These are phyloP conservation scores for Microstroma glucosiphilum DNA, from an alignment of 1,284 basidiomycete genomes.

Conservation along the genomic window DNA sequence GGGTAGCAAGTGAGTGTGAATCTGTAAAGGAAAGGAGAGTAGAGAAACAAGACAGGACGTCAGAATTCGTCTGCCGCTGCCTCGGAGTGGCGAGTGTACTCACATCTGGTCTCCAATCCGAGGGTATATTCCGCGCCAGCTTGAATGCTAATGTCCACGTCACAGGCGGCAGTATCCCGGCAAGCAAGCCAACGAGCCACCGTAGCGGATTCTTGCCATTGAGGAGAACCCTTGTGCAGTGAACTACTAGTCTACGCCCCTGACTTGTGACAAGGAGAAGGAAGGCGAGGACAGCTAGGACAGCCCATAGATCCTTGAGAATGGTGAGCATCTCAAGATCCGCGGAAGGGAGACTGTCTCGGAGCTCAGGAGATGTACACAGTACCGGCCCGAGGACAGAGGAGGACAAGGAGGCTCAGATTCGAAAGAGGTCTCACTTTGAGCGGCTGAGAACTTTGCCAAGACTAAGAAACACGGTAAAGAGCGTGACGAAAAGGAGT, in stretches of 20 bases:
- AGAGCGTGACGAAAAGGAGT: too few relatives aligned
- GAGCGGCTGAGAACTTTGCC: too few relatives aligned
- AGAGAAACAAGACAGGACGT: too few relatives aligned
- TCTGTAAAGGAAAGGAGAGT: slow-evolving; percentile 14
- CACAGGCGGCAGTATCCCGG: slow-evolving; percentile 23
- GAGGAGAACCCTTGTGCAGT: slow-evolving; percentile 21
- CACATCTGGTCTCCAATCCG: slow-evolving; percentile 23
- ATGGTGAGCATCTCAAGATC: not conserved
- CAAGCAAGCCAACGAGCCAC: slow-evolving; percentile 20
- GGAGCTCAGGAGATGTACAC: too few relatives aligned
- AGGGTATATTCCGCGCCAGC: slow-evolving; percentile 23
- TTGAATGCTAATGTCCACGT: slow-evolving; percentile 32
- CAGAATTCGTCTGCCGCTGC: too few relatives aligned
- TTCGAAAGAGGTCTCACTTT: too few relatives aligned
- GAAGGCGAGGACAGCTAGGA: not conserved
- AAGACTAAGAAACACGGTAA: too few relatives aligned
- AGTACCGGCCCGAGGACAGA: too few relatives aligned
- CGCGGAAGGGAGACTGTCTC: too few relatives aligned
- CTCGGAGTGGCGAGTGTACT: slow-evolving; percentile 5
- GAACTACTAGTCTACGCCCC: slow-evolving; percentile 11
- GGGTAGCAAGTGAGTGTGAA: slow-evolving; percentile 31
- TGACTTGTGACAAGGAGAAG: not conserved
- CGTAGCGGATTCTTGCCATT: slow-evolving; percentile 19
- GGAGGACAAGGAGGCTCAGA: too few relatives aligned
- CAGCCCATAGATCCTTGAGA: not conserved